Conservation (phyloP, 2,329 filamentous ascomycete species). For the Exophiala dermatitidis region DNA sequence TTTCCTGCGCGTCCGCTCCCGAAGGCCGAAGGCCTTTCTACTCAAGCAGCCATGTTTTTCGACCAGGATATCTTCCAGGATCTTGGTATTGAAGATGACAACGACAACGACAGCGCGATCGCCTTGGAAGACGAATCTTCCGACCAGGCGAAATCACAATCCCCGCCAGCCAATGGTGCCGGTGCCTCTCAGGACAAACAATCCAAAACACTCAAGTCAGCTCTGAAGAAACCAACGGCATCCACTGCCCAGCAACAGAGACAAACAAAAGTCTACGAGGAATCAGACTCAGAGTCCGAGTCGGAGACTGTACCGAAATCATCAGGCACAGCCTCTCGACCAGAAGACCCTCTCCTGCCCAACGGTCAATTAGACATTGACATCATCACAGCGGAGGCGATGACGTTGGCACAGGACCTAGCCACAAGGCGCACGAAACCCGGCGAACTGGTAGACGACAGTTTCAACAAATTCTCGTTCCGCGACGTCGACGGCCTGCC, state of each 20-base stretch:
- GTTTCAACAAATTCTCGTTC: constrained; percentile 87
- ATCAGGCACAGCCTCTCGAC: constrained; percentile 1
- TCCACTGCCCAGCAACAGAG: neutral
- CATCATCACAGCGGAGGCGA: constrained; percentile 98
- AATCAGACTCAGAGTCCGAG: constrained; percentile 34
- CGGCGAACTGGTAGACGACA: constrained; percentile 76
- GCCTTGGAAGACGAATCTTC: constrained; percentile 32
- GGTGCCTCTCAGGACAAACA: constrained; percentile 24
- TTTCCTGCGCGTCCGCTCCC: constrained; percentile 16
- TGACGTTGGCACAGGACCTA: constrained; percentile 90
- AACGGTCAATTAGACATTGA: constrained; percentile 67
- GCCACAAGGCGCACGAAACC: constrained; percentile 77
- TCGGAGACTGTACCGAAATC: constrained; percentile 25
- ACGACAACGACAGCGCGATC: constrained; percentile 36
- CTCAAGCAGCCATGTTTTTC: constrained; percentile 81
- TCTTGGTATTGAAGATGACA: constrained; percentile 59
- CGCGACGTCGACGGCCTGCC: constrained; percentile 86
- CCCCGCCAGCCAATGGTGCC: constrained; percentile 7
- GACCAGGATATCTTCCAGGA: constrained; percentile 90
- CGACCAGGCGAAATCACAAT: constrained; percentile 9
- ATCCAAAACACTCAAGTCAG: constrained; percentile 27
- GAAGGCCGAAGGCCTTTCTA: constrained; percentile 59
- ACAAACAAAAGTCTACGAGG: neutral
- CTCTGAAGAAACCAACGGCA: constrained; percentile 24
- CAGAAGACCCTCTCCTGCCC: constrained; percentile 35